These are phyloP conservation scores for Neolecta irregularis DNA, from an alignment of 1,139 yeast genomes.

Conservation along the genomic window DNA sequence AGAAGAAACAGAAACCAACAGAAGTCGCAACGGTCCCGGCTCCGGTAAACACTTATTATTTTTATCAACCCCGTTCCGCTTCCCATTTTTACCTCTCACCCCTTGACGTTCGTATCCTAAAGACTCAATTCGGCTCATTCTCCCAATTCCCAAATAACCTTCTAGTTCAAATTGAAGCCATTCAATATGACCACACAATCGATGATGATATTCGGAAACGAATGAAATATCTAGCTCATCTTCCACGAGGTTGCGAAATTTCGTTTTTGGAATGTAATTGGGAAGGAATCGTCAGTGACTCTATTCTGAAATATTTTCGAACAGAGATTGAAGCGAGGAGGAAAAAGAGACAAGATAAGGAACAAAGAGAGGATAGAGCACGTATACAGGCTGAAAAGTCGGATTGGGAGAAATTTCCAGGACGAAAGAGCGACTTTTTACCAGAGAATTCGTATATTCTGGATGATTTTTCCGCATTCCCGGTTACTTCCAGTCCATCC, in stretches of 20 bases:
- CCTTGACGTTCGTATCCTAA: conserved; percentile 60
- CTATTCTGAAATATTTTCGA: conserved; percentile 41
- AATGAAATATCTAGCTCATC: conserved; percentile 60
- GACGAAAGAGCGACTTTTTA: too few species aligned
- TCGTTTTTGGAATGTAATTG: conserved; percentile 82
- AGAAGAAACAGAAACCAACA: conserved; percentile 1
- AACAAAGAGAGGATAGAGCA: conserved; percentile 23
- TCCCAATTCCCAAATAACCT: conserved; percentile 51
- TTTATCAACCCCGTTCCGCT: conserved; percentile 58
- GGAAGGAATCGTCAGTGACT: conserved; percentile 37
- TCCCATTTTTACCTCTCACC: conserved; percentile 58
- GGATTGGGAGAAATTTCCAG: too few species aligned
- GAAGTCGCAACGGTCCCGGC: conserved; percentile 1
- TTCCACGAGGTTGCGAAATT: conserved; percentile 72
- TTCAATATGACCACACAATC: conserved; percentile 44
- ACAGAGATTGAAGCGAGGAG: conserved; percentile 49
- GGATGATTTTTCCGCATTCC: too few species aligned
- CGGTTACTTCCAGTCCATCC: too few species aligned
- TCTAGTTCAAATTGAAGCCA: conserved; percentile 50
- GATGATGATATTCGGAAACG: conserved; percentile 41
- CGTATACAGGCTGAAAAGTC: conserved; percentile 9
- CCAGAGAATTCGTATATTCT: too few species aligned
- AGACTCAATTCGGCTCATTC: conserved; percentile 47
- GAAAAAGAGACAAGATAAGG: conserved; percentile 37
- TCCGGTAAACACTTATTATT: conserved; percentile 30